Conservation (phyloP, 495 filamentous ascomycete species). For the Peziza echinospora region DNA sequence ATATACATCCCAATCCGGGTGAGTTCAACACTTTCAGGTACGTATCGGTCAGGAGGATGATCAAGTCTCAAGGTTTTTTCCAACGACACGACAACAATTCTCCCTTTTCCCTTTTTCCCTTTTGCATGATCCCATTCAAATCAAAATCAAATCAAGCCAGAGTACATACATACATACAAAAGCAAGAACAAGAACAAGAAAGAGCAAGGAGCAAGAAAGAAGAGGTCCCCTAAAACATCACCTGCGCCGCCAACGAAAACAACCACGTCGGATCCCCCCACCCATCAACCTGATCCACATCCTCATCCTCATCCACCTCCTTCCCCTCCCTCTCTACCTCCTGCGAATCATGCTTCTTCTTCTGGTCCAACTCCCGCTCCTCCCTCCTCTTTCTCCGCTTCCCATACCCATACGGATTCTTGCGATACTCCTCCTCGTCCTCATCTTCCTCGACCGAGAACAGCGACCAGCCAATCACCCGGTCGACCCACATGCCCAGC, state of each 20-base stretch:
- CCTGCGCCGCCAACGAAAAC: conserved; percentile 50
- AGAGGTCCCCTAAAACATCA: conserved; percentile 24
- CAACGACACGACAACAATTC: too few species aligned
- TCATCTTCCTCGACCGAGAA: conserved; percentile 52
- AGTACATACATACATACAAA: too few species aligned
- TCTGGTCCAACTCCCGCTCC: conserved; percentile 23
- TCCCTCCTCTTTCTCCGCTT: conserved; percentile 22
- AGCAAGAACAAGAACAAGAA: too few species aligned
- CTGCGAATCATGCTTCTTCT: not conserved
- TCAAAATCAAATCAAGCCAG: too few species aligned
- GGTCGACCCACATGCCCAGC: conserved; percentile 54
- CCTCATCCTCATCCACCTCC: conserved; percentile 19
- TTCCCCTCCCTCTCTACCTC: not conserved
- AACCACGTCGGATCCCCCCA: conserved; percentile 81
- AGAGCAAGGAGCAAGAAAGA: not conserved
- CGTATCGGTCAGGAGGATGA: too few species aligned
- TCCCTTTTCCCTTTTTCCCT: too few species aligned
- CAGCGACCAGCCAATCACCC: conserved; percentile 50
- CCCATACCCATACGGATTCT: conserved; percentile 16
- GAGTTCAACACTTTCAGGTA: too few species aligned
- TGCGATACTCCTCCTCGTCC: conserved; percentile 26
- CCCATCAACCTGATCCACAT: conserved; percentile 32
- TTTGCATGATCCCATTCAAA: too few species aligned
- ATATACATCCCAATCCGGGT: too few species aligned
- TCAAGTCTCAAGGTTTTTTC: too few species aligned